Evolutionary conservation across 208 protist species (phyloP).

Genomic region (Trypanosoma melophagium): DNA sequence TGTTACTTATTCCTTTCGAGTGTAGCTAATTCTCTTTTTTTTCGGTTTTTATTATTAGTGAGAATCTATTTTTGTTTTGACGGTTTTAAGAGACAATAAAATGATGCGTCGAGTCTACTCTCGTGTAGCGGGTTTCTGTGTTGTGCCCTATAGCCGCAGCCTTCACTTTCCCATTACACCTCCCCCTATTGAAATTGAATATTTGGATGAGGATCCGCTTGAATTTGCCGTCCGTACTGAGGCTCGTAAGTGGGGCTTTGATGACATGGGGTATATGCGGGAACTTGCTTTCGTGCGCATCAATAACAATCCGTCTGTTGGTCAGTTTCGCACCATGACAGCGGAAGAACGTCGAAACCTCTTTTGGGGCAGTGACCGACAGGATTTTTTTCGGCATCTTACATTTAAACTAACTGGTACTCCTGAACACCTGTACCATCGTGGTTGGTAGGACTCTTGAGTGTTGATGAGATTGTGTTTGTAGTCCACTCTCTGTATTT

Average conservation of each 20-base stretch:
- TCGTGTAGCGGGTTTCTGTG: conserved; percentile 35
- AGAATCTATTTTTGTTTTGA: too few relatives aligned
- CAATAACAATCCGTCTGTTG: conserved; percentile 84
- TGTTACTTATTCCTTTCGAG: too few relatives aligned
- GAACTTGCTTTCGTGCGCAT: conserved; percentile 90
- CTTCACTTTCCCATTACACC: conserved; percentile 82
- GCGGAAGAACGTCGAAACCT: conserved; percentile 78
- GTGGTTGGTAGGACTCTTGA: conserved; percentile 57
- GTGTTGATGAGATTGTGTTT: neutral
- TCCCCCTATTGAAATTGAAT: conserved; percentile 84
- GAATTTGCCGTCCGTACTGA: conserved; percentile 87
- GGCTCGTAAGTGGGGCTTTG: conserved; percentile 87
- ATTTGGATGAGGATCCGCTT: conserved; percentile 83
- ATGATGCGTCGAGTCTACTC: conserved; percentile 59
- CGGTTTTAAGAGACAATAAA: too few relatives aligned
- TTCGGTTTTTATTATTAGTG: too few relatives aligned
- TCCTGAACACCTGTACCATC: conserved; percentile 89
- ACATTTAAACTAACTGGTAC: conserved; percentile 67
- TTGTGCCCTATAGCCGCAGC: conserved; percentile 43
- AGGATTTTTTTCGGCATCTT: conserved; percentile 86
- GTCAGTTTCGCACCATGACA: conserved; percentile 85
- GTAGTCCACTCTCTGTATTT: neutral
- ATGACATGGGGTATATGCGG: conserved; percentile 87
- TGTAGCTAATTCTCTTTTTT: too few relatives aligned
- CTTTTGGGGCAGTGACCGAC: conserved; percentile 87